phyloP scores from a whole-genome alignment of 768 basidiomycete species.

The Dacryopinax primogenitus region DNA sequence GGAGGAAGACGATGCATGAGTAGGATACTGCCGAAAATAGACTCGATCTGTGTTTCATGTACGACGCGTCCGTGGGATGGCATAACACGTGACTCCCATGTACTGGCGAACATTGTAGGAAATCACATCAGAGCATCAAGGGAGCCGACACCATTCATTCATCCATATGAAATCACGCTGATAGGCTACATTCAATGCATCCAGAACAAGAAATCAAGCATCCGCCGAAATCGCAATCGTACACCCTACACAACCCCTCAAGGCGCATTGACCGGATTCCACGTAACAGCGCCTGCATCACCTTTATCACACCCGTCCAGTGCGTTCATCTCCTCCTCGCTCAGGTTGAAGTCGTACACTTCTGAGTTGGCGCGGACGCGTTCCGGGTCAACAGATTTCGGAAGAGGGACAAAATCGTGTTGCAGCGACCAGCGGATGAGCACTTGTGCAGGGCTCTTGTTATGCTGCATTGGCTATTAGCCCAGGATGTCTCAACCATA shows the following conservation, averaged over 20 bases:
- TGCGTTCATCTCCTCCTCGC: constrained; percentile 32
- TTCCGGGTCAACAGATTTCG: constrained; percentile 32
- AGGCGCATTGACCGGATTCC: constrained; percentile 6
- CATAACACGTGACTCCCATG: too few species aligned
- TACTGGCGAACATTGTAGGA: too few species aligned
- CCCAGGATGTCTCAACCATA: not conserved
- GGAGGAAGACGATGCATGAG: too few species aligned
- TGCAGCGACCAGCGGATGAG: constrained; percentile 37
- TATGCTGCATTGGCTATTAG: constrained; percentile 15
- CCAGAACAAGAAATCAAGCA: not conserved
- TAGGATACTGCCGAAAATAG: too few species aligned
- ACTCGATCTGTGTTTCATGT: too few species aligned
- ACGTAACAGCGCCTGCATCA: not conserved
- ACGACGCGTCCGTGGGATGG: too few species aligned
- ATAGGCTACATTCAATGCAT: too few species aligned
- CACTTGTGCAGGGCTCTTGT: constrained; percentile 31
- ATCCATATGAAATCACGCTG: too few species aligned
- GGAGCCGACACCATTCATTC: too few species aligned
- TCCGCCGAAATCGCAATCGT: not conserved
- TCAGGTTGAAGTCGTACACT: constrained; percentile 35
- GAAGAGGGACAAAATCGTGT: constrained; percentile 33
- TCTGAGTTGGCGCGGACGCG: constrained; percentile 33
- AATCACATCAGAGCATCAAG: too few species aligned
- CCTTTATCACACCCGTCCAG: constrained; percentile 21
- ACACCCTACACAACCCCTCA: not conserved